These are phyloP conservation scores for Inga oerstediana DNA, from an alignment of 306 rosid species.

Conservation along the genomic window DNA sequence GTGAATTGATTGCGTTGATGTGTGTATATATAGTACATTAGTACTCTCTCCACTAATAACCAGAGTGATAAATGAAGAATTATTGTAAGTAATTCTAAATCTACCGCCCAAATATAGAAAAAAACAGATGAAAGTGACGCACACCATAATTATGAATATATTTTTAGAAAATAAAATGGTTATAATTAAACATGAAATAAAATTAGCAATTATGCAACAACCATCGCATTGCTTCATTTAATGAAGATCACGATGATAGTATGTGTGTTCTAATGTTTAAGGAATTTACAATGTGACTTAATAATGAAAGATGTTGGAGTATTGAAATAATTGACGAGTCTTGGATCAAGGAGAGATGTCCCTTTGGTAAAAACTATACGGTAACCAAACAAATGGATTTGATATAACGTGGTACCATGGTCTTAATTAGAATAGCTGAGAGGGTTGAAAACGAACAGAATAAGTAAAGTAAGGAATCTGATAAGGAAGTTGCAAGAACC, in stretches of 20 bases:
- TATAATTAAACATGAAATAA: neutral
- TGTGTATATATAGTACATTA: too few species aligned
- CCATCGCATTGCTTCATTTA: constrained; percentile 36
- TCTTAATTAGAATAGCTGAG: constrained; percentile 23
- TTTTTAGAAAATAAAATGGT: constrained; percentile 5
- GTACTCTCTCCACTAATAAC: neutral
- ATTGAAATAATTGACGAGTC: constrained; percentile 33
- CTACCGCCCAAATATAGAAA: neutral
- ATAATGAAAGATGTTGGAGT: constrained; percentile 34
- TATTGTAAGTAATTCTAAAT: neutral
- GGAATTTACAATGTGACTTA: neutral
- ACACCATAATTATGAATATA: neutral
- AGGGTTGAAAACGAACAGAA: constrained; percentile 28
- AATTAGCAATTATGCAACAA: constrained; percentile 41
- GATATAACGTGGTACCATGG: constrained; percentile 41
- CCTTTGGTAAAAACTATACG: constrained; percentile 61
- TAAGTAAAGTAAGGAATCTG: constrained; percentile 34
- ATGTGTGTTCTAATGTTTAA: neutral
- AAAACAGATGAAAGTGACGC: neutral
- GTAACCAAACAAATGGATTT: constrained; percentile 51
- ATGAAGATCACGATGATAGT: constrained; percentile 27
- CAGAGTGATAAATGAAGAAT: neutral
- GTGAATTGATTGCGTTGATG: neutral
- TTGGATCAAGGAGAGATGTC: constrained; percentile 65
- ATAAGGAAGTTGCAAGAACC: constrained; percentile 24